Conservation (phyloP, 176 grass and related monocot species). For the Carex cristatella region DNA sequence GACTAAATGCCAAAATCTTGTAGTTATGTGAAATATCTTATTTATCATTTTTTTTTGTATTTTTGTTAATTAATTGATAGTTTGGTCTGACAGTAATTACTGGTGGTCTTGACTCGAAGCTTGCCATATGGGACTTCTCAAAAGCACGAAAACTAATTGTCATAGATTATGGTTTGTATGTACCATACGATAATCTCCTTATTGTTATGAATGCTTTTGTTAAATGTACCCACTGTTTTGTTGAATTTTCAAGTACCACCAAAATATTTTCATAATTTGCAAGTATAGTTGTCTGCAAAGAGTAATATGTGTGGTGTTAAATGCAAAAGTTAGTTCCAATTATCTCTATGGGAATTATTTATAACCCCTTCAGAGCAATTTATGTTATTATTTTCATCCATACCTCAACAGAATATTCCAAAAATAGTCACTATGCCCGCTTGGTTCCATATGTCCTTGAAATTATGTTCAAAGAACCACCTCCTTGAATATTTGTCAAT, state of each 20-base stretch:
- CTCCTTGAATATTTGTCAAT: not conserved
- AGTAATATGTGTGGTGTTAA: not conserved
- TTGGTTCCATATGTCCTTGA: not conserved
- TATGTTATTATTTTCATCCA: not conserved
- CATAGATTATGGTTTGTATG: constrained; percentile 75
- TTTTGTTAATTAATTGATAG: not conserved
- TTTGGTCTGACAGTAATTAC: constrained; percentile 52
- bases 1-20: not conserved
- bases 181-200: not conserved
- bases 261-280: not conserved
- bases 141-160: constrained; percentile 59
- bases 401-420: not conserved
- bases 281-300: not conserved
- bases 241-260: not conserved
- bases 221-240: not conserved
- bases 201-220: not conserved
- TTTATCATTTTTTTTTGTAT: not conserved
- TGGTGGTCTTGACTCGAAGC: constrained; percentile 77
- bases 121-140: constrained; percentile 88
- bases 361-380: not conserved
- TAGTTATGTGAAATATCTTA: not conserved
- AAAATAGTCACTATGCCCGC: not conserved
- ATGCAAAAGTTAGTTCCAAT: not conserved
- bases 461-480: not conserved
- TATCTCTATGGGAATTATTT: not conserved